Conservation (phyloP, 2,329 filamentous ascomycete species). For the Ophiostoma perfectum region DNA sequence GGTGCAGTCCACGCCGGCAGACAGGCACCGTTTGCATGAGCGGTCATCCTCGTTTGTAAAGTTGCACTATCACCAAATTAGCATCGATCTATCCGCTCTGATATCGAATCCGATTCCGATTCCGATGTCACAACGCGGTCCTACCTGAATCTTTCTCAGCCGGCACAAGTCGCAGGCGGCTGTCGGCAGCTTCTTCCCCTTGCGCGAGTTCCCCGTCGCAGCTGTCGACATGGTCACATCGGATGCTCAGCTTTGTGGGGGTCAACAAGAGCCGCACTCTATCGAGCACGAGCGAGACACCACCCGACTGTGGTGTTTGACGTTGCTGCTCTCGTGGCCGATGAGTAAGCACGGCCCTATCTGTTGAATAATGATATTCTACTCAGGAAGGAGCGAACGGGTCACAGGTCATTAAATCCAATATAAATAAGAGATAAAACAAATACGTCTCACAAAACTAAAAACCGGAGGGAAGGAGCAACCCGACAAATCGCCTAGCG, state of each 20-base stretch:
- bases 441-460: too few relatives aligned
- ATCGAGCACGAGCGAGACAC: not conserved
- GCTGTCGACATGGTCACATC: not conserved
- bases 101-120: not conserved
- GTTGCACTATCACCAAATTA: not conserved
- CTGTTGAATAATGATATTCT: too few relatives aligned
- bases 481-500: not conserved
- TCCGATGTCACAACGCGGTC: not conserved
- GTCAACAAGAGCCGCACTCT: not conserved
- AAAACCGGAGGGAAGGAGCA: not conserved
- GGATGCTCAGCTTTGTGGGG: not conserved
- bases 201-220: not conserved
- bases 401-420: not conserved
- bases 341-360: not conserved
- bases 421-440: too few relatives aligned
- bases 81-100: not conserved
- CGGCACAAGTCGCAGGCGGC: constrained; percentile 12
- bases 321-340: not conserved
- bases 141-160: constrained; percentile 13
- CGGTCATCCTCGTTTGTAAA: not conserved
- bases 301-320: not conserved
- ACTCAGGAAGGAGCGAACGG: not conserved
- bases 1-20: constrained; percentile 9
- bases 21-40: not conserved
- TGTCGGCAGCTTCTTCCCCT: constrained; percentile 4